Conservation (phyloP, 768 basidiomycete genomes). For the Agaricus sinodeliciosus region DNA sequence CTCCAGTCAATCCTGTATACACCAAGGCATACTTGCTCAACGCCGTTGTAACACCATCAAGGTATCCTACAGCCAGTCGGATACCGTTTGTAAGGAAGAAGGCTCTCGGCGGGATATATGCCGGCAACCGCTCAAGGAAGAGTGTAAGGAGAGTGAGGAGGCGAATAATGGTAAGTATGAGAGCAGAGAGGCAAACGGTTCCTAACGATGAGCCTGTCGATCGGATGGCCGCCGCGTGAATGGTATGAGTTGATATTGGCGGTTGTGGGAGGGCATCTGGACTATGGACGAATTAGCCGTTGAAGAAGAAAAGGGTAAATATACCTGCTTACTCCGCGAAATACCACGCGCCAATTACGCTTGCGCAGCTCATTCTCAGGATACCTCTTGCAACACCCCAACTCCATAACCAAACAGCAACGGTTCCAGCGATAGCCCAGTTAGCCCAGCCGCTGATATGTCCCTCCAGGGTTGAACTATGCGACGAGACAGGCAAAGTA, state of each 20-base stretch:
- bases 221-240: slow-evolving; percentile 72
- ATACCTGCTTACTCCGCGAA: slow-evolving; percentile 47
- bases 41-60: slow-evolving; percentile 45
- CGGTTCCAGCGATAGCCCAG: slow-evolving; percentile 45
- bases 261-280: slow-evolving; percentile 33
- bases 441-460: slow-evolving; percentile 33
- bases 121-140: slow-evolving; percentile 48
- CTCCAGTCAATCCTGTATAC: slow-evolving; percentile 73
- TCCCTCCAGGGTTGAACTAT: slow-evolving; percentile 29
- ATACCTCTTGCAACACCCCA: slow-evolving; percentile 79
- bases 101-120: slow-evolving; percentile 41
- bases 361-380: slow-evolving; percentile 68
- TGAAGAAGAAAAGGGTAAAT: background rate
- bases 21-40: slow-evolving; percentile 58
- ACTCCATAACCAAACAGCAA: slow-evolving; percentile 63
- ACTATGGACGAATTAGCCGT: slow-evolving; percentile 14
- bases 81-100: slow-evolving; percentile 37
- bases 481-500: slow-evolving; percentile 17
- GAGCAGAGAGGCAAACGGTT: slow-evolving; percentile 66
- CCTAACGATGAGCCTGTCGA: slow-evolving; percentile 81
- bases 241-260: slow-evolving; percentile 60
- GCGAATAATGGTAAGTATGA: slow-evolving; percentile 70
- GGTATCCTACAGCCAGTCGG: slow-evolving; percentile 47
- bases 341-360: slow-evolving; percentile 91
- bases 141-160: slow-evolving; percentile 43